Conservation (phyloP, 2,329 filamentous ascomycete species). For the Fonsecaea monophora region DNA sequence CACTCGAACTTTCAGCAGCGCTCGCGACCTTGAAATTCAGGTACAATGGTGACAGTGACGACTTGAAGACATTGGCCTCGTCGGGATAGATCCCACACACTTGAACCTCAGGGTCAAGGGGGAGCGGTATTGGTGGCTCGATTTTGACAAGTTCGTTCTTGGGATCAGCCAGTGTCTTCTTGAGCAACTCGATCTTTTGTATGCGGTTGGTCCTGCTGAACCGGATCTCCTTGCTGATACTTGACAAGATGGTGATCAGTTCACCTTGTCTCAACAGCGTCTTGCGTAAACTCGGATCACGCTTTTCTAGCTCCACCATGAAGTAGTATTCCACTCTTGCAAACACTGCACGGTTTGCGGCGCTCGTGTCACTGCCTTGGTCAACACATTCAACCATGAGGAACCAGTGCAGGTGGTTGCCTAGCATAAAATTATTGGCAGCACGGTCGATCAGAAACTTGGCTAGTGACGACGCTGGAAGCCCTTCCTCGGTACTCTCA, state of each 20-base stretch:
- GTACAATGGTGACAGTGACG: slow-evolving; percentile 87
- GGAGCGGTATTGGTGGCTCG: slow-evolving; percentile 84
- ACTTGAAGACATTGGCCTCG: slow-evolving; percentile 92
- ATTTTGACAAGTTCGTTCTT: slow-evolving; percentile 87
- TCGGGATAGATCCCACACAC: slow-evolving; percentile 82
- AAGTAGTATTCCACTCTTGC: slow-evolving; percentile 95
- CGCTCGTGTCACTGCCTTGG: slow-evolving; percentile 73
- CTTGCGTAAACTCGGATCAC: slow-evolving; percentile 75
- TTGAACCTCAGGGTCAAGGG: slow-evolving; percentile 81
- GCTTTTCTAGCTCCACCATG: slow-evolving; percentile 82
- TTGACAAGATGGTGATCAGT: slow-evolving; percentile 82
- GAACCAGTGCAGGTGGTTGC: slow-evolving; percentile 98
- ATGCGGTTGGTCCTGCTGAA: slow-evolving; percentile 77
- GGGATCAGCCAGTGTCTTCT: slow-evolving; percentile 81
- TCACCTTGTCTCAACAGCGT: slow-evolving; percentile 86
- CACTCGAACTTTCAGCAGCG: slow-evolving; percentile 9
- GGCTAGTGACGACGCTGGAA: slow-evolving; percentile 81
- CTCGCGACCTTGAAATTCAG: slow-evolving; percentile 83
- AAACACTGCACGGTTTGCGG: slow-evolving; percentile 78
- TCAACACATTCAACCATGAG: slow-evolving; percentile 98
- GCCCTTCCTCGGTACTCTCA: slow-evolving; percentile 66
- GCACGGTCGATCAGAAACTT: slow-evolving; percentile 88
- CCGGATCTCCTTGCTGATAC: slow-evolving; percentile 87
- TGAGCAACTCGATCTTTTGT: slow-evolving; percentile 82
- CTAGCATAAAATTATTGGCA: slow-evolving; percentile 84